These are phyloP conservation scores for Phoma sp. DNA, from an alignment of 2,329 filamentous ascomycete species.

Conservation along the genomic window DNA sequence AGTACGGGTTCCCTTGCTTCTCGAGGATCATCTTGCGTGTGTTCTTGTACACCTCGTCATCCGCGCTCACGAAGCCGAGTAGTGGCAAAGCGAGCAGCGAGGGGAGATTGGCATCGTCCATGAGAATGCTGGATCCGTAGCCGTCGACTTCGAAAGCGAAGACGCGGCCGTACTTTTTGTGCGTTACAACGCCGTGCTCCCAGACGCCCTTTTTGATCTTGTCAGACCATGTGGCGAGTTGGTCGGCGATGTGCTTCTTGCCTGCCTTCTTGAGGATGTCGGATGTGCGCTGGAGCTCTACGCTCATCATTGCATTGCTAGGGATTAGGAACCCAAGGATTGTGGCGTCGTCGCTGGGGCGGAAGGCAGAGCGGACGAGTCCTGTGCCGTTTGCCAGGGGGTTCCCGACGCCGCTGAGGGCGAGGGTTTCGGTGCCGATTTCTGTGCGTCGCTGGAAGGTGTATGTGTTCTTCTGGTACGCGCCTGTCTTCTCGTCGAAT, in stretches of 20 bases:
- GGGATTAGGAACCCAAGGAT: constrained; percentile 96
- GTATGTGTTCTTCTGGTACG: constrained; percentile 77
- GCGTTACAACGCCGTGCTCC: constrained; percentile 81
- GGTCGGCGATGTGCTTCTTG: constrained; percentile 59
- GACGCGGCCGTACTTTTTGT: constrained; percentile 77
- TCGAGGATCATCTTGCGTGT: constrained; percentile 83
- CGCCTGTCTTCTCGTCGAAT: constrained; percentile 72
- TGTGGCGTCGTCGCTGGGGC: constrained; percentile 93
- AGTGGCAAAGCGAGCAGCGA: constrained; percentile 80
- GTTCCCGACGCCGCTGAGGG: constrained; percentile 84
- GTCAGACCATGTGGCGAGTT: constrained; percentile 64
- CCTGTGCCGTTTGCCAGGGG: constrained; percentile 85
- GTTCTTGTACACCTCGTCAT: constrained; percentile 81
- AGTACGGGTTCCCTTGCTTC: constrained; percentile 86
- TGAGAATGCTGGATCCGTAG: constrained; percentile 80
- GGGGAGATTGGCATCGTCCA: constrained; percentile 90
- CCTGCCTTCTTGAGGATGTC: constrained; percentile 70
- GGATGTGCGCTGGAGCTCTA: constrained; percentile 80
- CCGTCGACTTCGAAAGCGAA: constrained; percentile 91
- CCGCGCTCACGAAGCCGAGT: constrained; percentile 73
- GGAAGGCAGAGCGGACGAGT: constrained; percentile 87
- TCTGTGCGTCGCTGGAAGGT: constrained; percentile 85
- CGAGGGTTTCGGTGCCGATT: constrained; percentile 88
- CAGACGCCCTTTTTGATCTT: constrained; percentile 78
- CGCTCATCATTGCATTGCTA: constrained; percentile 94